phyloP scores from a whole-genome alignment of 2,329 filamentous ascomycete genomes.

The Curvularia hawaiiensis region DNA sequence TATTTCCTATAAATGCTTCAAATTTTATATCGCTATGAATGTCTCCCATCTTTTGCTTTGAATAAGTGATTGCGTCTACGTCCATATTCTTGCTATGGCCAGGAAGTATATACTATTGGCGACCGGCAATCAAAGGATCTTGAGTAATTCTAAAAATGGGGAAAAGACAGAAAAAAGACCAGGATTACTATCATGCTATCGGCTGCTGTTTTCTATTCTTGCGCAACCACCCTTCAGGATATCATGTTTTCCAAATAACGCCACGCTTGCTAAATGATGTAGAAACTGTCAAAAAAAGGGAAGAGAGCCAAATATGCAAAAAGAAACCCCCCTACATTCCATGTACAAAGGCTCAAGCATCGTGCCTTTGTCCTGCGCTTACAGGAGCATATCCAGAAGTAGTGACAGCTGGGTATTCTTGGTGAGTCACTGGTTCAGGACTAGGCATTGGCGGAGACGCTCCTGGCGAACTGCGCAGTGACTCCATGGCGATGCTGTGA shows the following conservation, averaged over 20 bases:
- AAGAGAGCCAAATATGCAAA: not conserved
- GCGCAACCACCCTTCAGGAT: not conserved
- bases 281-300: not conserved
- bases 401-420: conserved; percentile 5
- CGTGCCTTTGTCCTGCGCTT: conserved; percentile 21
- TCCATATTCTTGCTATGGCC: not conserved
- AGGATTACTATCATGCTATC: no score
- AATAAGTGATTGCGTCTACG: no score
- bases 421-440: conserved; percentile 13
- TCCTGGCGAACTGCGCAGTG: conserved; percentile 26
- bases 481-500: conserved; percentile 23
- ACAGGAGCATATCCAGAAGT: conserved; percentile 21
- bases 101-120: not conserved
- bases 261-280: conserved; percentile 4
- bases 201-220: not conserved
- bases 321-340: not conserved
- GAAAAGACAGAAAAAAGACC: no score
- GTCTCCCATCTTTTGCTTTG: no score
- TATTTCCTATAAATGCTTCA: no score
- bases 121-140: not conserved
- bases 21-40: no score
- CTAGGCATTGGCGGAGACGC: not conserved
- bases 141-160: no score
- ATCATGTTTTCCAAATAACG: not conserved
- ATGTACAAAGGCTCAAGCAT: conserved; percentile 12